These are phyloP conservation scores for Fusarium compactum DNA, from an alignment of 2,329 filamentous ascomycete genomes.

Conservation along the genomic window DNA sequence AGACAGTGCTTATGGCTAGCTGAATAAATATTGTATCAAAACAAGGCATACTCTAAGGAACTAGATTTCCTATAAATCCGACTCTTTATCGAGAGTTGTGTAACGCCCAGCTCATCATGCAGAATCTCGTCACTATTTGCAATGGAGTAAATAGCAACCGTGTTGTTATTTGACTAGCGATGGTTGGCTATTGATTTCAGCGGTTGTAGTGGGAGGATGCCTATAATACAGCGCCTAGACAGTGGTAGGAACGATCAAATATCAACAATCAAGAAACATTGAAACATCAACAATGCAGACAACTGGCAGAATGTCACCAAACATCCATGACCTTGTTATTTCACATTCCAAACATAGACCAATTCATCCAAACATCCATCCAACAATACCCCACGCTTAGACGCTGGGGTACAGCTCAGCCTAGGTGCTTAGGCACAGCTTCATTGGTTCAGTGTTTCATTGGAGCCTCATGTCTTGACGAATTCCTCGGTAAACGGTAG, in stretches of 20 bases:
- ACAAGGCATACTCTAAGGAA: neutral
- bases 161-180: slow-evolving; percentile 24
- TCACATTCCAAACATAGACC: slow-evolving; percentile 9
- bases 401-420: neutral
- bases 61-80: neutral
- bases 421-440: neutral
- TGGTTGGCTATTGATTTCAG: neutral
- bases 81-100: neutral
- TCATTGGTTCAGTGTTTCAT: slow-evolving; percentile 30
- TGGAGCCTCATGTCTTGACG: slow-evolving; percentile 7
- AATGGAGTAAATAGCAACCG: slow-evolving; percentile 38
- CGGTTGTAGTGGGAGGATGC: neutral
- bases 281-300: slow-evolving; percentile 11
- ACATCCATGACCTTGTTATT: slow-evolving; percentile 8
- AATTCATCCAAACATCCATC: neutral
- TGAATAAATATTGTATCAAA: slow-evolving; percentile 20
- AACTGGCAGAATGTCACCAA: slow-evolving; percentile 15
- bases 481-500: neutral
- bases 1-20: slow-evolving; percentile 20
- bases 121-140: slow-evolving; percentile 22
- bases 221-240: neutral
- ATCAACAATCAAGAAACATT: neutral
- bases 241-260: neutral
- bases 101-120: slow-evolving; percentile 35
- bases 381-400: slow-evolving; percentile 13